Evolutionary conservation across 2,329 filamentous ascomycete genomes (phyloP).

Genomic region (Nigrospora osmanthi): DNA sequence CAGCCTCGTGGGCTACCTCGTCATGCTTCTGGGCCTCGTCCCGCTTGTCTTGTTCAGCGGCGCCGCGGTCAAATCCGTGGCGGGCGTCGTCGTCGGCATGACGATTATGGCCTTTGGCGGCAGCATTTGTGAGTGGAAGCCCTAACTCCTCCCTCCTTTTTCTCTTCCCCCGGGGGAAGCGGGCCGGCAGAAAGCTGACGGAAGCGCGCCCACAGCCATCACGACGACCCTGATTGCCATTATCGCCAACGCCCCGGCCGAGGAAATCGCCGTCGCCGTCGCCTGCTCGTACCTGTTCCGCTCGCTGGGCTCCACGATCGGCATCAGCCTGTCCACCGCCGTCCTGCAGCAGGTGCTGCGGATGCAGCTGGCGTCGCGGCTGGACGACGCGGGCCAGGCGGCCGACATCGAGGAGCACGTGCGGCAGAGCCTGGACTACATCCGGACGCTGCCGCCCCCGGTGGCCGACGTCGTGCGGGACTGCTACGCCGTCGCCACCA

Average conservation of each 20-base stretch:
- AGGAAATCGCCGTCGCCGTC: conserved; percentile 67
- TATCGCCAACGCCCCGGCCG: conserved; percentile 58
- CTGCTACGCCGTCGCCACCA: conserved; percentile 51
- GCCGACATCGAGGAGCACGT: conserved; percentile 61
- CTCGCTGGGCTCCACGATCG: conserved; percentile 68
- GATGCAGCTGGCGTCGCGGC: conserved; percentile 39
- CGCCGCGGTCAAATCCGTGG: conserved; percentile 35
- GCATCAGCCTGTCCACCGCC: conserved; percentile 63
- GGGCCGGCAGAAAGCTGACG: conserved; percentile 24
- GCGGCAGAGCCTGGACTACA: conserved; percentile 61
- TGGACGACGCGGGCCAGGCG: conserved; percentile 51
- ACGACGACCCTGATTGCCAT: conserved; percentile 66
- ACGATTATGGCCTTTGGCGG: conserved; percentile 35
- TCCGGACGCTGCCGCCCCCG: conserved; percentile 54
- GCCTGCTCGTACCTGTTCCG: conserved; percentile 79
- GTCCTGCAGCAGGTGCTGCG: conserved; percentile 64
- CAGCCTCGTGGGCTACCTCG: conserved; percentile 48
- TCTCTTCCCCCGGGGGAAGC: neutral
- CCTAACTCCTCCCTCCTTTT: neutral
- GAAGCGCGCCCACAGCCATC: conserved; percentile 38
- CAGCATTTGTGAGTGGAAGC: conserved; percentile 24
- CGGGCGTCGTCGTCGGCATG: conserved; percentile 49
- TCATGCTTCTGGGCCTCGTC: conserved; percentile 45
- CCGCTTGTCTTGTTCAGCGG: conserved; percentile 52
- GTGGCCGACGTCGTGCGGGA: conserved; percentile 51